phyloP scores from a whole-genome alignment of 805 yeast species.

The Blastobotrys robertii region DNA sequence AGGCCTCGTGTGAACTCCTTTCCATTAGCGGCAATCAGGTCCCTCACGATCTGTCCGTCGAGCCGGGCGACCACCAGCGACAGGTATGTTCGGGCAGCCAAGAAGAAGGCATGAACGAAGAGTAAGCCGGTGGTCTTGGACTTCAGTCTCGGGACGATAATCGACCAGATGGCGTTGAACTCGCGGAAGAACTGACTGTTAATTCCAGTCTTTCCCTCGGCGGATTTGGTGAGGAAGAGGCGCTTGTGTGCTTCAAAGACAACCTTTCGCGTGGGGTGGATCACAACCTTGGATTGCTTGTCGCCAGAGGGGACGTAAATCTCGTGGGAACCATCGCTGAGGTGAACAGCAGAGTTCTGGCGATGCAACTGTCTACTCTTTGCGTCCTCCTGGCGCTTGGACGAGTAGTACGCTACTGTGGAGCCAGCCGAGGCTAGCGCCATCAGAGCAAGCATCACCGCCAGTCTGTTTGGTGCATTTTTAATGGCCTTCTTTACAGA shows the following conservation, averaged over 20 bases:
- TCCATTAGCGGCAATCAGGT: conserved; percentile 74
- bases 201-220: conserved; percentile 22
- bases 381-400: neutral
- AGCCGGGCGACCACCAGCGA: conserved; percentile 76
- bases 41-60: conserved; percentile 88
- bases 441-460: too few relatives aligned
- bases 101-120: conserved; percentile 60
- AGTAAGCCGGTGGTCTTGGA: conserved; percentile 60
- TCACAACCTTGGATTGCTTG: conserved; percentile 17
- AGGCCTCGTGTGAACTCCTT: conserved; percentile 66
- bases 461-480: too few relatives aligned
- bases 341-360: conserved; percentile 18
- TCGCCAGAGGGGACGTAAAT: conserved; percentile 20
- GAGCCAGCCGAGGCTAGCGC: neutral
- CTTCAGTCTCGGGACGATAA: conserved; percentile 65
- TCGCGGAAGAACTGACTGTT: conserved; percentile 65
- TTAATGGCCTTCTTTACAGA: too few relatives aligned
- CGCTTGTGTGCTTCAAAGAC: conserved; percentile 25
- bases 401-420: neutral
- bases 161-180: conserved; percentile 64
- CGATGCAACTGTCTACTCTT: conserved; percentile 12
- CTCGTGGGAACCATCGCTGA: conserved; percentile 22
- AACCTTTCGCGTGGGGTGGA: conserved; percentile 22
- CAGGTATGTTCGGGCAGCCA: conserved; percentile 77
- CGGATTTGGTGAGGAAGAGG: conserved; percentile 14